Base-by-base conservation (phyloP, 192 early-diverging fungal species). In the Allomyces macrogynus region DNA sequence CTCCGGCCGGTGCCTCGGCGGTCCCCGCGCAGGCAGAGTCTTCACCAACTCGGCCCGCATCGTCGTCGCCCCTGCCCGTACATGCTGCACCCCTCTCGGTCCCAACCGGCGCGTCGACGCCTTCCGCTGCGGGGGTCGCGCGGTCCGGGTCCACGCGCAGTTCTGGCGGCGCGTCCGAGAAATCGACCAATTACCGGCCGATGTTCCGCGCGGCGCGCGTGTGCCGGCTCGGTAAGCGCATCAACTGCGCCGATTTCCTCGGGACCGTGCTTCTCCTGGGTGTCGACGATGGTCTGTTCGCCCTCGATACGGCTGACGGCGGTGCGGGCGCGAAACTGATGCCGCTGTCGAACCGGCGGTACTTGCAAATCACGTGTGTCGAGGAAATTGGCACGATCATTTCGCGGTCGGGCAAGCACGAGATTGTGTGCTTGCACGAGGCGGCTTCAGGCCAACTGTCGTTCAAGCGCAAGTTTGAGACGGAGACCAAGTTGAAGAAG, bases 401-500 rank as follows among this genome's bases (percentile, higher is more conserved):
- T 10, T 66, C 64, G 11, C 63, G 67, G 40, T 68, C 67, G 42
- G 67, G 67, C 27, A 68, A 68, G 26, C 40, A 66, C 54, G 65
- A 66, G 40, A 18, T 44, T 16, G 65, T 66, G 25, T 66, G 40
- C 5, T 24, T 57, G 40, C 65, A 66, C 57, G 65, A 66, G 23
- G 44, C 54, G 23, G n/a, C 65, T 12, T 23, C 23, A 8, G 23
- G 32, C 12, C 12, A 57, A 54, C 23, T 66, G 23, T 44, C 32
- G 43, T 24, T 54, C 23, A 49, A 57, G 57, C 67, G 66, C 23
- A 77, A 76, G 61, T 82, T 82, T 76, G 80, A 82, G 60, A 75
- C 73, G 14, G 78, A 81, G 61, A 81, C 78, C 23, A 70, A 70
- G 67, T 60, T 75, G 24, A 69, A 72, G 26, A 82, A 82, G 65